Base-by-base conservation (phyloP, 164 flowering plant species). In the Warburgia ugandensis region DNA sequence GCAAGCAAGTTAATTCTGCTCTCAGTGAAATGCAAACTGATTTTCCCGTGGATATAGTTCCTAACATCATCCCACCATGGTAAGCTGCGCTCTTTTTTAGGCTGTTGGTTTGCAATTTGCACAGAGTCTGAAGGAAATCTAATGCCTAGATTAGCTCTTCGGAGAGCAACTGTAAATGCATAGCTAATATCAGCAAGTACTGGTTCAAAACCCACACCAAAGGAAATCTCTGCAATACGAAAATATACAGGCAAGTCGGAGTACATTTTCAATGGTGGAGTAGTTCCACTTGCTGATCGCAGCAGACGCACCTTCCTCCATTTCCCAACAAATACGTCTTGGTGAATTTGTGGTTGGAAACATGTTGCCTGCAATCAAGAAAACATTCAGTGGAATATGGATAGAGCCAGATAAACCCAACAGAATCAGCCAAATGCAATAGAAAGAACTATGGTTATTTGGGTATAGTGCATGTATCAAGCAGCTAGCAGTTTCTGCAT, bases 41-140 rank as follows among this genome's bases (percentile, higher is more conserved):
- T 71, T 29, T 77, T 75, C 36, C 99, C 99, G 70, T 94, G 99
- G 46, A 94, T 69, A 37, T 94, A 94, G 65, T 89, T 68, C 63
- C 99, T 74, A 51, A 84, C 67, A 32, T 94, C 99, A 72, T 94
- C 99, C 99, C 99, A 94, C 99, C 99, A 94, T 33, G 99, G 99
- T 50, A 94, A 79, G 74, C 91, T 89, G 42, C 71, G 67, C 53
- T 94, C 99, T 64, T 84, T 94, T 69, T 86, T 94, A 6, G 94
- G 90, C 2, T 86, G 95, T 20, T 17, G 12, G 52, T 8, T 43
- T 27, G 45, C 25, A 27, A 14, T 38, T 50, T 63, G 50, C 73
- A 68, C 61, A 35, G 19, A 13, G 27, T 56, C 19, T 37, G 37
- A 42, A 62, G 30, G 14, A 56, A 35, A 55, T 66, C 81, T 78